Evolutionary conservation across 129 eudicot genomes (phyloP).

Genomic region (Tanacetum coccineum): DNA sequence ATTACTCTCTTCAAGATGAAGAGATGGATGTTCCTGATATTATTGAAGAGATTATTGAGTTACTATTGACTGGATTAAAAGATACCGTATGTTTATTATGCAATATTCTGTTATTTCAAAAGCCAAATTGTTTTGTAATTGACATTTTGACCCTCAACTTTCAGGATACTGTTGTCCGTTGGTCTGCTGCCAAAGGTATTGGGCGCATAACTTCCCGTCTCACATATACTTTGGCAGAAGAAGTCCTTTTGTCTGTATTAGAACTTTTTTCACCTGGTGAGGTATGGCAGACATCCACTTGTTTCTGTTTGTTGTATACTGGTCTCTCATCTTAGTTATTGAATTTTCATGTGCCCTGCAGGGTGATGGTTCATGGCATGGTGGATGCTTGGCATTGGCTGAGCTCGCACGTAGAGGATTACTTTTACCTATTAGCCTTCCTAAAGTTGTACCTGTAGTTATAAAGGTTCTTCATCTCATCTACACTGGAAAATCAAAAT

Average conservation of each 20-base stretch:
- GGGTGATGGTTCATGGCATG: constrained; percentile 99
- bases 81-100: constrained; percentile 70
- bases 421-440: constrained; percentile 88
- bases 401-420: constrained; percentile 99
- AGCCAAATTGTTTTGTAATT: constrained; percentile 4
- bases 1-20: constrained; percentile 52
- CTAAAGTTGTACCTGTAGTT: constrained; percentile 94
- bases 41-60: constrained; percentile 83
- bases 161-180: constrained; percentile 97
- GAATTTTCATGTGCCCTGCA: constrained; percentile 21
- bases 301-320: constrained; percentile 17
- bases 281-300: constrained; percentile 46
- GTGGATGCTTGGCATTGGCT: constrained; percentile 98
- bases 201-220: constrained; percentile 89
- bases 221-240: constrained; percentile 74
- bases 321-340: constrained; percentile 2
- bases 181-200: constrained; percentile 99
- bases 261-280: constrained; percentile 96
- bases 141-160: constrained; percentile 12
- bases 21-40: constrained; percentile 95
- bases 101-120: constrained; percentile 17
- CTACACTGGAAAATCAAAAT: constrained; percentile 1
- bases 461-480: constrained; percentile 51
- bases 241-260: constrained; percentile 82
- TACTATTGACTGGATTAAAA: constrained; percentile 75